Base-by-base conservation (phyloP, 768 basidiomycete genomes). In the Trametes cinnabarina region DNA sequence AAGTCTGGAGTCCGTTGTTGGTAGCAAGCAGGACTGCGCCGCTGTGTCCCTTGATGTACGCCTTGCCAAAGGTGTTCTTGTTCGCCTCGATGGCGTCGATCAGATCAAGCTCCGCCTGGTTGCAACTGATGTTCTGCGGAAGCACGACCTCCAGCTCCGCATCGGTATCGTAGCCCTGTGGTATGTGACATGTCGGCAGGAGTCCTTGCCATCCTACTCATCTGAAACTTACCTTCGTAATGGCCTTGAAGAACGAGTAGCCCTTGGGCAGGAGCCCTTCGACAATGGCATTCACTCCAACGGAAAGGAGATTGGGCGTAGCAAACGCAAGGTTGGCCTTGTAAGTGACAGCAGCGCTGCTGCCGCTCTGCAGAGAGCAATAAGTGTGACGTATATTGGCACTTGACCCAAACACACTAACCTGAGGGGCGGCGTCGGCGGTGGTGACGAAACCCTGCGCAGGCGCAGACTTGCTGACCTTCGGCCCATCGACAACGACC, bases 41-140 rank as follows among this genome's bases (percentile, higher is more conserved):
- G 30, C 28, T 44, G 51, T 53, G 51, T 2, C 41, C 51, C 39
- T 53, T 53, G 51, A 53, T 23, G 51, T 19, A 53, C 11, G 42
- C 41, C 51, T 53, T 53, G 20, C 51, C 41, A 32, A 19, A 43
- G 20, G 35, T 7, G 26, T 10, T 42, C 39, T 23, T 39, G 19
- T 15, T 41, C 26, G 25, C 19, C 1, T 52, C 40, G 28, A 52
- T 52, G 10, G 51, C 51, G n/a, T n/a, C 40, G 51, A 43, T 30
- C 15, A 43, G 7, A 2, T 41, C 51, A 1, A 32, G 17, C 41
- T 52, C 51, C 11, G 51, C 51, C 19, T 43, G 26, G 51, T 52
- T 52, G 28, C 51, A 52, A 40, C 40, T 42, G 19, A 43, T 28
- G n/a, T 25, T n/a, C 12, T 23, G n/a, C 40, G 51, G 51, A 5